Percentiles rank a stretch among this genome's conserved stretches.
phyloP scores from a whole-genome alignment of 192 early-diverging fungal genomes.

The Gaertneriomyces sp. region DNA sequence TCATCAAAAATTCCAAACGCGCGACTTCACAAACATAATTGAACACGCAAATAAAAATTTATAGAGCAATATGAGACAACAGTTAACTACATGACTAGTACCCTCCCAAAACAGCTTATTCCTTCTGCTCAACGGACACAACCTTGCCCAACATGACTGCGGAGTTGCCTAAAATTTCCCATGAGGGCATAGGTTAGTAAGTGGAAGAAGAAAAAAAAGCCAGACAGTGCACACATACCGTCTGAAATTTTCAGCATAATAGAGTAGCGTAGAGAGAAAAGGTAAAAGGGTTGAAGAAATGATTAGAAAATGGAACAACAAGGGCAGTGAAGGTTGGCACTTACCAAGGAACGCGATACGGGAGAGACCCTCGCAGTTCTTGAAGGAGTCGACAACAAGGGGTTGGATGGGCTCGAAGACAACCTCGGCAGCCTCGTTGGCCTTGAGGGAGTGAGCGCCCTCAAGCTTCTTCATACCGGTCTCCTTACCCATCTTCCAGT shows the following conservation, averaged over 20 bases:
- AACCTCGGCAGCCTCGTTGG: conserved; percentile 56
- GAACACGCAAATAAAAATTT: background rate
- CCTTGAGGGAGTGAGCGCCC: conserved; percentile 91
- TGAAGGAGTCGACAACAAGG: conserved; percentile 33
- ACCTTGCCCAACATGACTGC: conserved; percentile 28
- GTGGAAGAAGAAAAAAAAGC: background rate
- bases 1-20: conserved; percentile 2
- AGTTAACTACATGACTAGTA: background rate
- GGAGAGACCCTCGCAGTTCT: conserved; percentile 36
- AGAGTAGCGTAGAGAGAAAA: background rate
- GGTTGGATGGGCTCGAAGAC: conserved; percentile 33
- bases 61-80: background rate
- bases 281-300: background rate
- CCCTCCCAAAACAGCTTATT: background rate
- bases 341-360: conserved; percentile 29
- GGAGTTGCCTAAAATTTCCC: conserved; percentile 11
- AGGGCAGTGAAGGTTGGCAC: background rate
- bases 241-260: background rate
- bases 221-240: background rate
- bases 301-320: background rate
- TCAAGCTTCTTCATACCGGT: conserved; percentile 84
- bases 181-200: background rate
- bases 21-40: too few relatives aligned
- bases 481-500: conserved; percentile 94
- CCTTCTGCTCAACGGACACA: conserved; percentile 10